A percentile compares a stretch with the other conserved stretches of the same genome.
Conservation (phyloP, 2,329 filamentous ascomycete species). For the Metarhizium anisopliae region DNA sequence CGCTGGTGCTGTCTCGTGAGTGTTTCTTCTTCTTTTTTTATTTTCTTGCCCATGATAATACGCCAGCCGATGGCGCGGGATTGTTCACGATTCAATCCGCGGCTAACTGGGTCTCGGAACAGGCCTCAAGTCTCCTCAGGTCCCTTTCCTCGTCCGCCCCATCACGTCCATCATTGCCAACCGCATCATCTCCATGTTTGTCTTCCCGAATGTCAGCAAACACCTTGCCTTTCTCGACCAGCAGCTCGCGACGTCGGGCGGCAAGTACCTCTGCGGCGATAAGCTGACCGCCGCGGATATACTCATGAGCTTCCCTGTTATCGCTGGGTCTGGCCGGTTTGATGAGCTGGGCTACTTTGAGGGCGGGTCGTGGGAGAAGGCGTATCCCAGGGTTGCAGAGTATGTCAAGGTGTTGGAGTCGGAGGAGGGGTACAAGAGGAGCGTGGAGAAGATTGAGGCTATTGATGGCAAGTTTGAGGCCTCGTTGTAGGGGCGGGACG, state of each 20-base stretch:
- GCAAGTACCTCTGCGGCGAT: conserved; percentile 39
- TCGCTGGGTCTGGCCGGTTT: conserved; percentile 32
- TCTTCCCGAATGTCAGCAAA: conserved; percentile 38
- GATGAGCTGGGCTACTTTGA: conserved; percentile 33
- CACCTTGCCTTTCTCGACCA: conserved; percentile 42
- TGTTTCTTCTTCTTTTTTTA: conserved; percentile 6
- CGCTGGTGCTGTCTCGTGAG: conserved; percentile 48
- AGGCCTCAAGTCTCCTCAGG: conserved; percentile 34
- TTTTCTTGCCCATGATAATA: not conserved
- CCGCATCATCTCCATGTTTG: conserved; percentile 28
- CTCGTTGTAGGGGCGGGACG: conserved; percentile 3
- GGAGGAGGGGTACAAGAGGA: conserved; percentile 38
- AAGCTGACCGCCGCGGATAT: conserved; percentile 44
- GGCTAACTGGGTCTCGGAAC: not conserved
- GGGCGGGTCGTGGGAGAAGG: conserved; percentile 26
- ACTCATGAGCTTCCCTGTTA: conserved; percentile 42
- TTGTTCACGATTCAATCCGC: too few species aligned
- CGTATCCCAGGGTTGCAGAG: conserved; percentile 35
- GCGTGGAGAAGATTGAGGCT: conserved; percentile 39
- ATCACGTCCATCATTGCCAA: conserved; percentile 37
- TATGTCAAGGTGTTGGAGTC: conserved; percentile 37
- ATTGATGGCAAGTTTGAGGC: conserved; percentile 32
- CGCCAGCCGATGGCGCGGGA: not conserved
- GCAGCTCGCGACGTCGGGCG: conserved; percentile 36
- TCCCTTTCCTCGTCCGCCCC: conserved; percentile 46